Evolutionary conservation across 2,329 filamentous ascomycete species (phyloP).

Genomic region (Purpureocillium lavendulum): DNA sequence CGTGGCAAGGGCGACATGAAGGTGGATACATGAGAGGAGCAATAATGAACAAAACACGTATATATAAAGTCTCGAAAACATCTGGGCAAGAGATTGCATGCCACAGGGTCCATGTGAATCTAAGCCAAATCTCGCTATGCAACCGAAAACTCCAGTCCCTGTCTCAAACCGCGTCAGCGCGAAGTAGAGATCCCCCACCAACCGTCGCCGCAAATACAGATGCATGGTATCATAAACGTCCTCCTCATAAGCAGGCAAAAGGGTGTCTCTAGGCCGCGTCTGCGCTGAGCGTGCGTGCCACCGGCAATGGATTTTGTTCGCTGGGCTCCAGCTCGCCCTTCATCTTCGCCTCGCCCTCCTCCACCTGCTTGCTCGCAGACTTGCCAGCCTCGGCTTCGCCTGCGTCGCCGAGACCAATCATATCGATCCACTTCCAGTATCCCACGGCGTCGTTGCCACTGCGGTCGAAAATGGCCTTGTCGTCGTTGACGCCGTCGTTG

Average conservation of each 20-base stretch:
- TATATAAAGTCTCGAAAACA: too few species aligned
- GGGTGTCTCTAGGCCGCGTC: conserved; percentile 3
- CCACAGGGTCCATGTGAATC: too few species aligned
- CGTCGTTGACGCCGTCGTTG: conserved; percentile 33
- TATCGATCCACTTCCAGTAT: conserved; percentile 45
- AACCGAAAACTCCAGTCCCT: not conserved
- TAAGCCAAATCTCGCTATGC: not conserved
- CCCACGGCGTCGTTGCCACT: conserved; percentile 29
- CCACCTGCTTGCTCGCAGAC: conserved; percentile 20
- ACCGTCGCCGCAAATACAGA: too few species aligned
- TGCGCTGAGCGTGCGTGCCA: conserved; percentile 1
- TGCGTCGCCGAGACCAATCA: conserved; percentile 36
- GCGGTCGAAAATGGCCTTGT: conserved; percentile 42
- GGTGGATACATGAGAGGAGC: too few species aligned
- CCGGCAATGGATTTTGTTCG: conserved; percentile 11
- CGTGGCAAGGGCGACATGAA: too few species aligned
- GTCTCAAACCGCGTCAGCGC: too few species aligned
- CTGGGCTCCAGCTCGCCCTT: conserved; percentile 25
- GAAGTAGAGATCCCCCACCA: not conserved
- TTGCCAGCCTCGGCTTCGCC: conserved; percentile 19
- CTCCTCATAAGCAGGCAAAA: too few species aligned
- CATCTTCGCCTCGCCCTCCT: conserved; percentile 25
- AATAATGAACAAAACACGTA: too few species aligned
- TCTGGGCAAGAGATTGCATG: too few species aligned
- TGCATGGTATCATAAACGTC: too few species aligned